A percentile compares a stretch with the other conserved stretches of the same genome.
Conservation (phyloP, 2,329 filamentous ascomycete genomes). For the Colletotrichum camelliae region DNA sequence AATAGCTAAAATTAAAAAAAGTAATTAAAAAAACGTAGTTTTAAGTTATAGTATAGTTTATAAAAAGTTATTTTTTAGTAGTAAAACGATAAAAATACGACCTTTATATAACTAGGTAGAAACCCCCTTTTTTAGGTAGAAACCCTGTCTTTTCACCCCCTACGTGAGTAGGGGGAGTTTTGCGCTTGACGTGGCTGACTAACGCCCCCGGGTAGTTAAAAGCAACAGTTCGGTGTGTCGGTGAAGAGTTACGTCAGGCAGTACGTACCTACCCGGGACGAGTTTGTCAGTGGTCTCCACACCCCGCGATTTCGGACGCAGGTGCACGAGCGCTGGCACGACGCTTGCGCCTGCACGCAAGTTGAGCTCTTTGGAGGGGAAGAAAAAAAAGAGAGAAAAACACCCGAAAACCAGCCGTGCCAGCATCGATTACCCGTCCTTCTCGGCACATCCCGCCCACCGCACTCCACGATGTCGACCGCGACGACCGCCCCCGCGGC, state of each 20-base stretch:
- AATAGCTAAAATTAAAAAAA: no score
- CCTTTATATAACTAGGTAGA: no score
- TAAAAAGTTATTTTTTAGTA: no score
- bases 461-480: constrained; percentile 13
- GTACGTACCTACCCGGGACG: constrained; percentile 1
- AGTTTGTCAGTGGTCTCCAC: background rate
- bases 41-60: no score
- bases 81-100: no score
- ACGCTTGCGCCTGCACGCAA: constrained; percentile 1
- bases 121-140: no score
- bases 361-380: background rate
- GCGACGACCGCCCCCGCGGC: constrained; percentile 24
- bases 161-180: no score
- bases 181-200: no score
- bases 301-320: constrained; percentile 23
- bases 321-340: background rate
- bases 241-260: constrained; percentile 9
- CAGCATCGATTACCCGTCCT: background rate
- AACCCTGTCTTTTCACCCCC: no score
- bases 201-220: background rate
- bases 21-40: no score
- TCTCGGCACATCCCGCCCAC: background rate
- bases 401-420: background rate
- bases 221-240: background rate
- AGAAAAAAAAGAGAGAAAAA: background rate